Conservation (phyloP, 768 basidiomycete genomes). For the Boletus reticuloceps region DNA sequence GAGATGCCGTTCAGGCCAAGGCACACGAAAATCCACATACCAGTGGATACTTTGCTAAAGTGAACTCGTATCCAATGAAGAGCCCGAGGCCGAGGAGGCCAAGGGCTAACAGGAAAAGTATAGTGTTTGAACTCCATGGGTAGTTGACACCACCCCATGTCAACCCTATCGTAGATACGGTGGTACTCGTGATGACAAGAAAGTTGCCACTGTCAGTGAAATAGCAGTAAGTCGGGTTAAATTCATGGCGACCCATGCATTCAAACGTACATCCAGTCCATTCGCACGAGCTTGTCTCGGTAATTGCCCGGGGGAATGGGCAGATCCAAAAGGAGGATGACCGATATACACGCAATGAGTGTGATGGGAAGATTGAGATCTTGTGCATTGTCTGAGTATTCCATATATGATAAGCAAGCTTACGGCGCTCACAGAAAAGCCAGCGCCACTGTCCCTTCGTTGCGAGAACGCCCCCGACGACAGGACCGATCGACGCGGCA, state of each 20-base stretch:
- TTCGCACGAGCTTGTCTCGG: constrained; percentile 34
- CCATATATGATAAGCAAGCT: background rate
- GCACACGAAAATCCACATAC: constrained; percentile 15
- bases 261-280: constrained; percentile 44
- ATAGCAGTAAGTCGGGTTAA: background rate
- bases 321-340: constrained; percentile 33
- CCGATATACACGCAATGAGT: constrained; percentile 26
- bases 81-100: constrained; percentile 37
- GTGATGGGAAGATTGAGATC: constrained; percentile 42
- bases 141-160: constrained; percentile 48
- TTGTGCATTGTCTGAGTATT: constrained; percentile 3
- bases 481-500: constrained; percentile 34
- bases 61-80: constrained; percentile 42
- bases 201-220: constrained; percentile 37
- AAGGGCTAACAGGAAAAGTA: constrained; percentile 42
- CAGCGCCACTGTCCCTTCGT: constrained; percentile 37
- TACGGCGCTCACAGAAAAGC: constrained; percentile 35
- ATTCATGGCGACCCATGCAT: background rate
- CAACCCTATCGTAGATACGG: constrained; percentile 37
- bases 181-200: constrained; percentile 37
- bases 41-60: constrained; percentile 27
- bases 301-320: constrained; percentile 33
- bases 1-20: background rate
- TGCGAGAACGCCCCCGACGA: constrained; percentile 36
- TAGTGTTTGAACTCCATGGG: constrained; percentile 38